These are phyloP conservation scores for Platanus orientalis DNA, from an alignment of 164 flowering plant species.

Conservation along the genomic window DNA sequence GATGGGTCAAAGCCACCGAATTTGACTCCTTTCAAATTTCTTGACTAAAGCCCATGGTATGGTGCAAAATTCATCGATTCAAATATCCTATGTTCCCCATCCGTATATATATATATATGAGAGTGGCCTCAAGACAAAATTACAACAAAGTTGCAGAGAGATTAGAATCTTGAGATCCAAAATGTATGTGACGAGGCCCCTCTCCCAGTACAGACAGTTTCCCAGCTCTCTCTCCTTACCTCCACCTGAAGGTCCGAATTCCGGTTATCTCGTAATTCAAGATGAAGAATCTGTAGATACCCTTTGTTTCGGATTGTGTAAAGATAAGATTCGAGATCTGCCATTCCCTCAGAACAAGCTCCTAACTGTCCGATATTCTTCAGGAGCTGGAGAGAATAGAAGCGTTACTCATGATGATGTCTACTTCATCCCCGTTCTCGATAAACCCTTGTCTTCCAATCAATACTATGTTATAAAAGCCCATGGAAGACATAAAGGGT, in stretches of 20 bases:
- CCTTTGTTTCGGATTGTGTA: conserved; percentile 29
- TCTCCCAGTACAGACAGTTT: conserved; percentile 28
- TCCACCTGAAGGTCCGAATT: conserved; percentile 37
- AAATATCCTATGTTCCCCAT: too few species aligned
- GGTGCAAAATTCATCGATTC: too few species aligned
- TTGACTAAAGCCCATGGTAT: too few species aligned
- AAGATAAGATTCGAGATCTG: conserved; percentile 15
- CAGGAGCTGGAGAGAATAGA: too few species aligned
- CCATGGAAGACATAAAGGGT: not conserved
- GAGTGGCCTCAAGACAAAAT: too few species aligned
- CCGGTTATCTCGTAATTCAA: conserved; percentile 29
- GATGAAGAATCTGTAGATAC: conserved; percentile 31
- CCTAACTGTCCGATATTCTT: conserved; percentile 9
- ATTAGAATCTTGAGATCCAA: not conserved
- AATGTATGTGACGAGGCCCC: conserved; percentile 48
- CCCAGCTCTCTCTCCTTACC: conserved; percentile 19
- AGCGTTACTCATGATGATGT: not conserved
- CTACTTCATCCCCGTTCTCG: not conserved
- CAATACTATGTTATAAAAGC: not conserved
- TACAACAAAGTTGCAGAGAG: too few species aligned
- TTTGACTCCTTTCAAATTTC: too few species aligned
- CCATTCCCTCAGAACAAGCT: conserved; percentile 48
- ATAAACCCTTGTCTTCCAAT: not conserved
- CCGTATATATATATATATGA: too few species aligned
- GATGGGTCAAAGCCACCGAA: too few species aligned